Evolutionary conservation across 371 early-diverging fungal genomes (phyloP), one percentile per base, ranked within the genome.

Genomic region (Dichotomocladium elegans): DNA sequence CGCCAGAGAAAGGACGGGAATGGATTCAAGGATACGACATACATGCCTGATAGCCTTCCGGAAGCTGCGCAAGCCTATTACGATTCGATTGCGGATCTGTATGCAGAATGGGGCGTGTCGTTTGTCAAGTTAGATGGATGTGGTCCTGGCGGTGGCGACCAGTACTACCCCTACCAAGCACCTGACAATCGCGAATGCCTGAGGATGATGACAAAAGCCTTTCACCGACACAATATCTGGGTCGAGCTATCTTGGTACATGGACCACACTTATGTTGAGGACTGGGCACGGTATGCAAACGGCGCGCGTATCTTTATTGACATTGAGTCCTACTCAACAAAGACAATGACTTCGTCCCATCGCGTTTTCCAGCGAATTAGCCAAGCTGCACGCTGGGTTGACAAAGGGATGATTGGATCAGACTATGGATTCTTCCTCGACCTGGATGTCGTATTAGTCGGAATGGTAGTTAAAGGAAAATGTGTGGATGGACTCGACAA

Each of bases 101-200:
- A 59, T 52, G 58, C 60, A 3, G 60, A 59, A 31, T 68, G 65
- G 62, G 65, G 65, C 0, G 41, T 68, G 1, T 41, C 53, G 3
- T 68, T 55, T 57, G 59, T 68, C 24, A 68, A 68, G 41, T 51
- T 64, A 3, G 69, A 68, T 33, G 69, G 69, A 15, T 68, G 69
- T 33, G 69, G 69, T 1, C 64, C 69, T 0, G 62, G 63, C 7
- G 60, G 65, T 41, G 69, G 63, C 4, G 57, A 59, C 33, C 60
- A 52, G 11, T 40, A 59, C 24, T 54, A 57, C 15, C 63, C 67
- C 7, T 49, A 59, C 21, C 63, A 57, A 27, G 47, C 67, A 14
- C 67, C 65, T 3, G 69, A 68, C 21, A 61, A 56, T 26, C 59
- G 69, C 5, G 47, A 48, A 2, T 57, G 55, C 19, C 41, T 68